A percentile compares a stretch with the other conserved stretches of the same genome.
Conservation (phyloP, 2,329 filamentous ascomycete species). For the Talaromyces sp. region DNA sequence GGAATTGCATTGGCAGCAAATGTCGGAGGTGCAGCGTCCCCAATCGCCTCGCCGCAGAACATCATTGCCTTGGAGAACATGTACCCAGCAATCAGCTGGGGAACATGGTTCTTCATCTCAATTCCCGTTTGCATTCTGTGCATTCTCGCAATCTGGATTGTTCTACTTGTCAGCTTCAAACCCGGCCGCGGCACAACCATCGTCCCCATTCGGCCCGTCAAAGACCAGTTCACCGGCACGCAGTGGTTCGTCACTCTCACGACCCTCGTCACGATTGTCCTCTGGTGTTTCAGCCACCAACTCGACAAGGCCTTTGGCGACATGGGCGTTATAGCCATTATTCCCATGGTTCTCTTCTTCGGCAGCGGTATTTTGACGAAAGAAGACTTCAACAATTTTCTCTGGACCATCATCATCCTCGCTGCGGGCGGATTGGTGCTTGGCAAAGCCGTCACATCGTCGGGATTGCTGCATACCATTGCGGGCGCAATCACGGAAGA, state of each 20-base stretch:
- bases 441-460: conserved; percentile 90
- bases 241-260: conserved; percentile 91
- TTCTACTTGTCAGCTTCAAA: conserved; percentile 80
- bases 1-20: conserved; percentile 94
- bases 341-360: conserved; percentile 94
- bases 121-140: conserved; percentile 89
- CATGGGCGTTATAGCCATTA: conserved; percentile 97
- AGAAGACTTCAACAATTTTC: conserved; percentile 99
- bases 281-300: conserved; percentile 92
- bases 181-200: conserved; percentile 83
- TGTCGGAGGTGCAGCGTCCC: conserved; percentile 92
- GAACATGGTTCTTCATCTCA: conserved; percentile 93
- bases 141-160: conserved; percentile 81
- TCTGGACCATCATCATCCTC: conserved; percentile 99
- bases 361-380: conserved; percentile 94
- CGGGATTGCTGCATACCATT: conserved; percentile 84
- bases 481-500: conserved; percentile 69
- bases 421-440: conserved; percentile 89
- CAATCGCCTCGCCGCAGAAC: conserved; percentile 96
- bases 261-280: conserved; percentile 75
- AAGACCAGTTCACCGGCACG: conserved; percentile 79
- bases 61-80: conserved; percentile 96
- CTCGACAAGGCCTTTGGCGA: conserved; percentile 86
- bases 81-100: conserved; percentile 86
- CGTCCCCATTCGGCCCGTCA: conserved; percentile 83